phyloP scores from a whole-genome alignment of 495 filamentous ascomycete species.

The Paragyromitra xinjiangensis region DNA sequence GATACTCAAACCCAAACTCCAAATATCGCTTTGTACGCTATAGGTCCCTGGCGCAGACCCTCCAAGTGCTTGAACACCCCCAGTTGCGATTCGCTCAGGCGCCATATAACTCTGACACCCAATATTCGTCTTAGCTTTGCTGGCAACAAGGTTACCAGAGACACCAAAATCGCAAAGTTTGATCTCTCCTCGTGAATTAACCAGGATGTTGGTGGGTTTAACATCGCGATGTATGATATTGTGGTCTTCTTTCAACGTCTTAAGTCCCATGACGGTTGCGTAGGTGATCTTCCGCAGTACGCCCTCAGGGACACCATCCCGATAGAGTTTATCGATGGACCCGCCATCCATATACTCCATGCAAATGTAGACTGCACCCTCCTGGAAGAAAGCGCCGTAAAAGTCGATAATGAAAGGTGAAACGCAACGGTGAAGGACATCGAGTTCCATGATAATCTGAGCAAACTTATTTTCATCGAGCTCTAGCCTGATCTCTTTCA shows the following conservation, averaged over 20 bases:
- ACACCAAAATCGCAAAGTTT: constrained; percentile 99
- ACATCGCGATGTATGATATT: constrained; percentile 99
- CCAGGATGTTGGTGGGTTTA: constrained; percentile 96
- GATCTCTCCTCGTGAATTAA: constrained; percentile 87
- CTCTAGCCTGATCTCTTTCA: constrained; percentile 99
- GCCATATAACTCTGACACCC: constrained; percentile 99
- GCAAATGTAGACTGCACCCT: constrained; percentile 98
- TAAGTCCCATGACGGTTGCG: constrained; percentile 90
- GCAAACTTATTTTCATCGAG: constrained; percentile 95
- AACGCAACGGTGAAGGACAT: constrained; percentile 92
- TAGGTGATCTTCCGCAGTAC: constrained; percentile 90
- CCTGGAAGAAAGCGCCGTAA: constrained; percentile 98
- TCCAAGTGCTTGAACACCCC: constrained; percentile 76
- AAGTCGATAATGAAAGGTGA: constrained; percentile 98
- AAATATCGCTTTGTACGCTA: constrained; percentile 97
- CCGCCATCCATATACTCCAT: constrained; percentile 99
- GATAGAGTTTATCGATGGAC: constrained; percentile 97
- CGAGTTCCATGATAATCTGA: constrained; percentile 97
- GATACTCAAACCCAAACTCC: constrained; percentile 92
- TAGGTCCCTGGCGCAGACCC: constrained; percentile 75
- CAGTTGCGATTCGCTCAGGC: constrained; percentile 90
- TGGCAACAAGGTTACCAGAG: constrained; percentile 93
- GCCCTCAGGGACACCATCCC: constrained; percentile 87
- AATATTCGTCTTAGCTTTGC: constrained; percentile 98
- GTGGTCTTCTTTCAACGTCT: constrained; percentile 94